Conservation (phyloP, 805 yeast species). For the Zygotorulaspora danielsina region DNA sequence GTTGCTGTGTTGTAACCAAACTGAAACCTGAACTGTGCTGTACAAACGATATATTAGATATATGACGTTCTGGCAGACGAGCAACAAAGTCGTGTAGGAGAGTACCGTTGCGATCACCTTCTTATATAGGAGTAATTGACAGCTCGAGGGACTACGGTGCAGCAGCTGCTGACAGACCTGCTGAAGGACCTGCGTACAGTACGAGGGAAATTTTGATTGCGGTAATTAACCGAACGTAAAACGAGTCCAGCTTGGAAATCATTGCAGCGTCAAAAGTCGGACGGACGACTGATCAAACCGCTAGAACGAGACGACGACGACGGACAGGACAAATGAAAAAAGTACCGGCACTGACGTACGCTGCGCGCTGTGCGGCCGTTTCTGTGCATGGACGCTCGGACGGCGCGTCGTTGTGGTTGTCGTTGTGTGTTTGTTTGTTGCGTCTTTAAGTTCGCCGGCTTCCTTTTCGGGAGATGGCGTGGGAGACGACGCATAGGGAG, state of each 20-base stretch:
- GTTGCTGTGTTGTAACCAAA: conserved; percentile 2
- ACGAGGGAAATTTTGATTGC: conserved; percentile 3
- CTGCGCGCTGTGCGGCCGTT: background rate
- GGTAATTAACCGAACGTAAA: background rate
- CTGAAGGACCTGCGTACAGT: too few species aligned
- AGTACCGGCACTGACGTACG: background rate
- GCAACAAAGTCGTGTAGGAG: background rate
- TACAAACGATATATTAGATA: conserved; percentile 2
- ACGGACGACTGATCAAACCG: background rate
- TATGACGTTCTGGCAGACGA: background rate
- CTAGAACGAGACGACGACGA: too few species aligned
- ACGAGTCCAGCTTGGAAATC: background rate
- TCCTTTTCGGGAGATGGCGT: too few species aligned
- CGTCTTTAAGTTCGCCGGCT: too few species aligned
- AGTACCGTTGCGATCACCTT: background rate
- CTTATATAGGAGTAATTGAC: too few species aligned
- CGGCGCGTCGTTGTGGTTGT: too few species aligned
- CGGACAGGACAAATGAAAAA: background rate
- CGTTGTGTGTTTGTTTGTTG: too few species aligned
- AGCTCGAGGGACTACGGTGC: too few species aligned
- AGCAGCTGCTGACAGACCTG: too few species aligned
- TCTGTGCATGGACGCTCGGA: background rate
- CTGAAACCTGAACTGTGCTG: background rate
- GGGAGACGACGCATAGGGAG: too few species aligned
- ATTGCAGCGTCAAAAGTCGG: too few species aligned